Conservation (phyloP, 2,329 filamentous ascomycete species). For the Colletotrichum higginsianum region DNA sequence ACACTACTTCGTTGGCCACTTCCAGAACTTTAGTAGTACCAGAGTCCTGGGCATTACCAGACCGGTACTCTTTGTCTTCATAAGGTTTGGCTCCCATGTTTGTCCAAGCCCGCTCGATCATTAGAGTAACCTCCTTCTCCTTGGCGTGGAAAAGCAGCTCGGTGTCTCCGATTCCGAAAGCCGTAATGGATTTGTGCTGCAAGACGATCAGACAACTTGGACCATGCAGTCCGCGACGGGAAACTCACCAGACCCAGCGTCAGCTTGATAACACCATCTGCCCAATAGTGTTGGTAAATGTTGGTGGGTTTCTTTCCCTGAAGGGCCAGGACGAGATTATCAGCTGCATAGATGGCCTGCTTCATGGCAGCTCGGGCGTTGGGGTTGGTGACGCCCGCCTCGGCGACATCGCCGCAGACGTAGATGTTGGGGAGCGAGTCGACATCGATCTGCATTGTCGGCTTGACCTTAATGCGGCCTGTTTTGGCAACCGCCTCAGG, state of each 20-base stretch:
- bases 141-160: slow-evolving; percentile 59
- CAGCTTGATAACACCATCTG: slow-evolving; percentile 67
- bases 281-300: slow-evolving; percentile 60
- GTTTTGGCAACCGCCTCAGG: slow-evolving; percentile 60
- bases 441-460: slow-evolving; percentile 70
- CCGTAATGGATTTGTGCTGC: slow-evolving; percentile 61
- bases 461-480: slow-evolving; percentile 67
- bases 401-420: slow-evolving; percentile 75
- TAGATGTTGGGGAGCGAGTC: slow-evolving; percentile 67
- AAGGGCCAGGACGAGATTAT: slow-evolving; percentile 67
- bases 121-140: slow-evolving; percentile 61
- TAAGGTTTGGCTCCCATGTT: slow-evolving; percentile 62
- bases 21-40: slow-evolving; percentile 18
- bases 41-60: not conserved
- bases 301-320: slow-evolving; percentile 56
- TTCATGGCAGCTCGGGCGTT: slow-evolving; percentile 69
- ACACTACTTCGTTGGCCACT: slow-evolving; percentile 11
- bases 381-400: slow-evolving; percentile 63
- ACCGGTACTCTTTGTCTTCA: slow-evolving; percentile 51
- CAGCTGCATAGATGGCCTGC: slow-evolving; percentile 67
- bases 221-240: not conserved
- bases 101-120: slow-evolving; percentile 60
- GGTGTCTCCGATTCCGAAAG: slow-evolving; percentile 59
- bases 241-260: slow-evolving; percentile 66
- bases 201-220: slow-evolving; percentile 13